Evolutionary conservation across 495 filamentous ascomycete genomes (phyloP), one percentile per base, ranked within the genome.

Genomic region (Podospora pseudocomata): DNA sequence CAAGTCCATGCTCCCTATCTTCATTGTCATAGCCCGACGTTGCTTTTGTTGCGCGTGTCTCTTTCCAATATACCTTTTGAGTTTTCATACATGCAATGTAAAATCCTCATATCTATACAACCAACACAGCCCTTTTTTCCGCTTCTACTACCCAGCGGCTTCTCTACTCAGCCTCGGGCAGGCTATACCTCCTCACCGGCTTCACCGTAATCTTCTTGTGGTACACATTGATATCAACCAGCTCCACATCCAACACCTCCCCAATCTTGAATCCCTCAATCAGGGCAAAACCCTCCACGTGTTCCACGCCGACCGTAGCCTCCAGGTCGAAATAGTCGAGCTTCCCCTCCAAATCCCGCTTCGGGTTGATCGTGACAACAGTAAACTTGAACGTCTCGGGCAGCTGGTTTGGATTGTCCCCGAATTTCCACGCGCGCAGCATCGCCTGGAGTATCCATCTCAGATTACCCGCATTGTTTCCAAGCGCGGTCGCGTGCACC

Each of bases 381-480:
- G 80, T 70, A 64, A 89, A 86, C 5, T 75, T 79, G 69, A 93
- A 89, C 0, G 85, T 87, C 30, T 82, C 73, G 3, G 92, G 92
- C 6, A 96, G 74, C 60, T 63, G n/a, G 19, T 67, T 19, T 20
- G 53, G 28, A 34, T 63, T 49, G 0, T 94, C 86, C n/a, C 80
- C 81, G 74, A 91, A 93, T 65, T 88, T 85, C 81, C 90, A 91
- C 5, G 89, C 91, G 32, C 92, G 90, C 76, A 89, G 86, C 61
- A 95, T 80, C 16, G 92, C 86, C 77, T 89, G 87, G 23, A 85
- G 80, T 13, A 86, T 81, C 91, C 90, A 97, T 71, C 79, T 68
- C 26, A 69, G 73, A 15, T 74, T 69, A 27, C 81, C 80, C 32
- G 77, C 74, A 0, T 63, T 27, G 61, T 76, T 75, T 60, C 72